phyloP scores from a whole-genome alignment of 306 rosid genomes.

The Fagus crenata region DNA sequence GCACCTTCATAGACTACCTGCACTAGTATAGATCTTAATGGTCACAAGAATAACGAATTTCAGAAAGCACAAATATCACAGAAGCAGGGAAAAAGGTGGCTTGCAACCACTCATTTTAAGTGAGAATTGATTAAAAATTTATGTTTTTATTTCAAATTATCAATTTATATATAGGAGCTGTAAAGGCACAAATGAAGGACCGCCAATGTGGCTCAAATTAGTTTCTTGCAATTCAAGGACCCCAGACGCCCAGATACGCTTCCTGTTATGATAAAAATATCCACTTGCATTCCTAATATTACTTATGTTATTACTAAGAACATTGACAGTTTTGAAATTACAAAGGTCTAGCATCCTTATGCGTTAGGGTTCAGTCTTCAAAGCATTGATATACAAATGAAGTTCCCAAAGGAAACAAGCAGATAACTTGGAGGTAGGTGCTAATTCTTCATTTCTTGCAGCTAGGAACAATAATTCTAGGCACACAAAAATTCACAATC shows the following conservation, averaged over 20 bases:
- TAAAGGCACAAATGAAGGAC: neutral
- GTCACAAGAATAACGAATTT: slow-evolving; percentile 1
- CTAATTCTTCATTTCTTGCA: neutral
- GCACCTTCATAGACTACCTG: slow-evolving; percentile 4
- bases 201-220: neutral
- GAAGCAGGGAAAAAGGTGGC: neutral
- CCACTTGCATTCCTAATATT: too few species aligned
- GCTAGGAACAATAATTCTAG: neutral
- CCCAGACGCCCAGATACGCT: neutral
- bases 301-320: too few species aligned
- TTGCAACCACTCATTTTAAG: neutral
- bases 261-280: neutral
- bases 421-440: neutral
- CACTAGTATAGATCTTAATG: neutral
- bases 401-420: neutral
- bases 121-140: neutral
- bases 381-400: neutral
- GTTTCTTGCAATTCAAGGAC: neutral
- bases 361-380: neutral
- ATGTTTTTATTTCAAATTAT: neutral
- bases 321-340: neutral
- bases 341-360: neutral
- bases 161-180: neutral
- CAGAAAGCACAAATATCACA: neutral
- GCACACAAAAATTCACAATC: too few species aligned